Conservation (phyloP, 805 yeast species). For the Henningerozyma blattae region DNA sequence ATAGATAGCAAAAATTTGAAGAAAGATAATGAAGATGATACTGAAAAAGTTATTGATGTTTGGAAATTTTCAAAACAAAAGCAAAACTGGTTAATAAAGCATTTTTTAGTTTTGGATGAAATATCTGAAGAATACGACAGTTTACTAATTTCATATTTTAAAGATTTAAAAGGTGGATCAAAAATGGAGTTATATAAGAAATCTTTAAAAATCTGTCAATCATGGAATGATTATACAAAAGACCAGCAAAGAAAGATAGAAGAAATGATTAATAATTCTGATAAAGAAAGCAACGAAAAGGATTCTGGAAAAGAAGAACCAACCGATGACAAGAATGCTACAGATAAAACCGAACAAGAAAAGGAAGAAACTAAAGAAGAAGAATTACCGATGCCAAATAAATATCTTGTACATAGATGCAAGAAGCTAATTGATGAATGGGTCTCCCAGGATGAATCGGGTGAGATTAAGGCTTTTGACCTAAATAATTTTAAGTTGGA, state of each 20-base stretch:
- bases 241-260: slow-evolving; percentile 15
- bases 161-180: slow-evolving; percentile 15
- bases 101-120: slow-evolving; percentile 16
- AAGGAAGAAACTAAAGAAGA: slow-evolving; percentile 2
- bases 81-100: slow-evolving; percentile 26
- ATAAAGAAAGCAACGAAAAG: not conserved
- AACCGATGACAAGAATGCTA: slow-evolving; percentile 4
- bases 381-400: slow-evolving; percentile 13
- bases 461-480: not conserved
- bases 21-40: slow-evolving; percentile 4
- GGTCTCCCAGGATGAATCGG: slow-evolving; percentile 1
- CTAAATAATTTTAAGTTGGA: not conserved
- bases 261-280: slow-evolving; percentile 8
- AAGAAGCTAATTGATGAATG: slow-evolving; percentile 9
- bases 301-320: slow-evolving; percentile 6
- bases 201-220: slow-evolving; percentile 11
- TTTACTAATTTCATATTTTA: slow-evolving; percentile 20
- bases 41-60: slow-evolving; percentile 13
- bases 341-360: slow-evolving; percentile 3
- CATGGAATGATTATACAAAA: slow-evolving; percentile 17
- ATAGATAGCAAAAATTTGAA: slow-evolving; percentile 2
- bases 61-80: slow-evolving; percentile 28
- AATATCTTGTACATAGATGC: slow-evolving; percentile 15
- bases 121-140: slow-evolving; percentile 19
- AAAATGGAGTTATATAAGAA: slow-evolving; percentile 13